Percentiles rank a stretch among this genome's conserved stretches.
phyloP scores from a whole-genome alignment of 2,329 filamentous ascomycete genomes.

The Paraphoma chrysanthemicola region DNA sequence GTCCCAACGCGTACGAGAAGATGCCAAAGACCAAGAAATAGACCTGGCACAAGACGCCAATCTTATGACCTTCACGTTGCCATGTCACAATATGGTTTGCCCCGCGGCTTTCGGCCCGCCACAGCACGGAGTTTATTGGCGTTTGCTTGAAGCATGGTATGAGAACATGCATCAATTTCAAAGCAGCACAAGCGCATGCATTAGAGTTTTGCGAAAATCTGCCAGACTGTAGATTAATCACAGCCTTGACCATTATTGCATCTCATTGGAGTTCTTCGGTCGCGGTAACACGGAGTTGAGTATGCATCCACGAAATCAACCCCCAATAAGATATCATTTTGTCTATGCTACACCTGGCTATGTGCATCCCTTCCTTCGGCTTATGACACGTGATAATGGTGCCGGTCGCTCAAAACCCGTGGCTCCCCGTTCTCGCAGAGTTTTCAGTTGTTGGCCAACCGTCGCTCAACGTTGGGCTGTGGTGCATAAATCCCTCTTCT shows the following conservation, averaged over 20 bases:
- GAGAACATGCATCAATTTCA: neutral
- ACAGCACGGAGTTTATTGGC: conserved; percentile 17
- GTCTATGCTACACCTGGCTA: neutral
- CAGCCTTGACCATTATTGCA: conserved; percentile 6
- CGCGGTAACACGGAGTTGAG: neutral
- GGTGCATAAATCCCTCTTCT: conserved; percentile 13
- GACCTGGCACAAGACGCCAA: neutral
- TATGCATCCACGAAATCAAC: neutral
- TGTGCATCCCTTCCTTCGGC: neutral
- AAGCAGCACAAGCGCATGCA: neutral
- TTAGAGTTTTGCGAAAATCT: conserved; percentile 3
- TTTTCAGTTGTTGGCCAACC: conserved; percentile 7
- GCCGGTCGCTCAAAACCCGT: neutral
- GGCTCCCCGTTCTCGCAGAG: neutral
- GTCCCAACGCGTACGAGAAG: conserved; percentile 84
- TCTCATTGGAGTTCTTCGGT: neutral
- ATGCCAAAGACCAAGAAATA: conserved; percentile 63
- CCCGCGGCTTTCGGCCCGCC: conserved; percentile 2
- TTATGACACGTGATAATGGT: conserved; percentile 1
- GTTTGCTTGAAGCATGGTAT: neutral
- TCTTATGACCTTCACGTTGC: neutral
- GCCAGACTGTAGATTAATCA: conserved; percentile 21
- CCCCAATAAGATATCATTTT: neutral
- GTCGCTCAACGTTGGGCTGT: conserved; percentile 10
- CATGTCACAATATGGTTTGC: conserved; percentile 5